Conservation (phyloP, 2,329 filamentous ascomycete species). For the Ascochyta fabae region DNA sequence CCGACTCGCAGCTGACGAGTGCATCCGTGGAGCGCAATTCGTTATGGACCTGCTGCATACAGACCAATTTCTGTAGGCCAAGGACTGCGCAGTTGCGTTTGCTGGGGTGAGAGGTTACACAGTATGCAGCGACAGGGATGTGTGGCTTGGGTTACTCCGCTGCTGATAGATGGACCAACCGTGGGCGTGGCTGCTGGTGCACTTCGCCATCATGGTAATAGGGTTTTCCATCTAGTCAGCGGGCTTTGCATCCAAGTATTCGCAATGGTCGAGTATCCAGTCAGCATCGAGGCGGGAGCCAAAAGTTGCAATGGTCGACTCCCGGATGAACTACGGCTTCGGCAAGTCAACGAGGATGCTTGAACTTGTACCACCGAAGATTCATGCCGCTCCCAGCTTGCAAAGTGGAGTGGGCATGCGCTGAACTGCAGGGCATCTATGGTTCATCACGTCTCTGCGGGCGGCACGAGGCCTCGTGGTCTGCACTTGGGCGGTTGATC, state of each 20-base stretch:
- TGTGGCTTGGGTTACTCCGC: background rate
- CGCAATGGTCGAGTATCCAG: background rate
- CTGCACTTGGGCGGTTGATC: background rate
- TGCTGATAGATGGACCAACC: background rate
- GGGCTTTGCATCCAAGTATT: background rate
- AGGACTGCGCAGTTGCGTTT: background rate
- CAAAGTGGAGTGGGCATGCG: background rate
- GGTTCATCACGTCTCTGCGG: too few species aligned
- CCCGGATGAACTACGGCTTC: too few species aligned
- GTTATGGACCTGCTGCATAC: too few species aligned
- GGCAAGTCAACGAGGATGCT: too few species aligned
- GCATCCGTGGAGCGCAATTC: too few species aligned
- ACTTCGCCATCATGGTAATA: background rate
- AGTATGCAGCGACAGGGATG: conserved; percentile 7
- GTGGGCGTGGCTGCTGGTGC: background rate
- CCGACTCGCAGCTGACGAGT: too few species aligned
- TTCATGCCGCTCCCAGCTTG: background rate
- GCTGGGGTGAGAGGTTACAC: conserved; percentile 3
- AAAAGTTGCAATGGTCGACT: too few species aligned
- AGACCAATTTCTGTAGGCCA: too few species aligned
- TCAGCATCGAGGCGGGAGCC: background rate
- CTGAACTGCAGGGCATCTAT: background rate
- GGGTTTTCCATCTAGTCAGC: background rate
- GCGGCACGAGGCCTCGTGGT: background rate
- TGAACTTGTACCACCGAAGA: background rate